Evolutionary conservation across 768 basidiomycete species (phyloP).

Genomic region (Lentinula sp.): DNA sequence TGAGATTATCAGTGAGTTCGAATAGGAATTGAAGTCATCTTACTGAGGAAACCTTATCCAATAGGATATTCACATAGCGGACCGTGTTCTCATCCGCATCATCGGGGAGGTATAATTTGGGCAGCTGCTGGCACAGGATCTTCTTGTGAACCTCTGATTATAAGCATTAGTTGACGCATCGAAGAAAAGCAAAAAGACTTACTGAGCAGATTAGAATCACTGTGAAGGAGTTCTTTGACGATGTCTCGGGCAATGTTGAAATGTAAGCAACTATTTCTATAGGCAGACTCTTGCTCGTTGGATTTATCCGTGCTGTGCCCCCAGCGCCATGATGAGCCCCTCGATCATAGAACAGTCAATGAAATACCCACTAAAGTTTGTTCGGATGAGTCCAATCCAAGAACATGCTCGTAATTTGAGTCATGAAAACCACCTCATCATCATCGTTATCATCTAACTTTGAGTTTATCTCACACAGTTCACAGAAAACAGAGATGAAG

Average conservation of each 20-base stretch:
- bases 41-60: conserved; percentile 55
- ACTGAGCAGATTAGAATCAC: conserved; percentile 49
- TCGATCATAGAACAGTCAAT: not conserved
- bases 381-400: conserved; percentile 74
- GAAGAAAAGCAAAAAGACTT: conserved; percentile 17
- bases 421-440: conserved; percentile 49
- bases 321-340: not conserved
- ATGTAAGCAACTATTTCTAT: conserved; percentile 34
- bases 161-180: not conserved
- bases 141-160: conserved; percentile 60
- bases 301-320: not conserved
- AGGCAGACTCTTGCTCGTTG: conserved; percentile 27
- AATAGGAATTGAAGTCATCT: conserved; percentile 13
- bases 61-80: conserved; percentile 52
- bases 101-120: conserved; percentile 64
- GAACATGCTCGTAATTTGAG: conserved; percentile 57
- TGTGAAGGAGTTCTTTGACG: conserved; percentile 32
- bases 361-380: conserved; percentile 37
- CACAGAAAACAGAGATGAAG: conserved; percentile 49
- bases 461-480: conserved; percentile 38
- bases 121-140: conserved; percentile 56
- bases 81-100: conserved; percentile 65
- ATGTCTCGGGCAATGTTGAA: conserved; percentile 51
- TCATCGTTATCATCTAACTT: conserved; percentile 48
- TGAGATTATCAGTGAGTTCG: conserved; percentile 26